Conservation (phyloP, 768 basidiomycete species). For the Lactifluus hygrophoroides region DNA sequence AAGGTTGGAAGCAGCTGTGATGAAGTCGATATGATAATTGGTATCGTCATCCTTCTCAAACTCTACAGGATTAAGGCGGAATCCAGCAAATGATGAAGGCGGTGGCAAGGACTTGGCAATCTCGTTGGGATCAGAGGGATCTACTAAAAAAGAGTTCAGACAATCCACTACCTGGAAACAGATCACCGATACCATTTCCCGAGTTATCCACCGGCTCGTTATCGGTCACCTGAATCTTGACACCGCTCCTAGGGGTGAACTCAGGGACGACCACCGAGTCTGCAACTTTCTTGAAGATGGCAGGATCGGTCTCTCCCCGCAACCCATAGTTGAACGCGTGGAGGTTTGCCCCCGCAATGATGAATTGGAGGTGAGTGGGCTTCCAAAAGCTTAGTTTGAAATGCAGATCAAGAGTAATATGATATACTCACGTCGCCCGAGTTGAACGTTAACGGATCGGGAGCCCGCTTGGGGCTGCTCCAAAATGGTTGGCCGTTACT, state of each 20-base stretch:
- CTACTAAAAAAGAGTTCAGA: slow-evolving; percentile 1
- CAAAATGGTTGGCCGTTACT: slow-evolving; percentile 95
- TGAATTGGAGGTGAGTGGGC: slow-evolving; percentile 80
- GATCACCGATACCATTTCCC: slow-evolving; percentile 28
- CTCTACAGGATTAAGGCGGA: slow-evolving; percentile 88
- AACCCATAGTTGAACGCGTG: slow-evolving; percentile 98
- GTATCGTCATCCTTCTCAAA: slow-evolving; percentile 99
- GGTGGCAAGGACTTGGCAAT: slow-evolving; percentile 67
- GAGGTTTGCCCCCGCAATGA: slow-evolving; percentile 90
- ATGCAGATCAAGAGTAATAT: background rate
- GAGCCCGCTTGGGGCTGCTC: slow-evolving; percentile 97
- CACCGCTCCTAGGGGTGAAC: slow-evolving; percentile 87
- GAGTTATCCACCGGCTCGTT: slow-evolving; percentile 67
- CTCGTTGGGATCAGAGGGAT: slow-evolving; percentile 36
- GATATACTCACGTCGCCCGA: slow-evolving; percentile 66
- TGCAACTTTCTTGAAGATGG: slow-evolving; percentile 74
- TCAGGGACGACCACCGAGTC: slow-evolving; percentile 80
- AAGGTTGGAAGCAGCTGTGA: slow-evolving; percentile 94
- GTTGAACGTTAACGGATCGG: slow-evolving; percentile 82
- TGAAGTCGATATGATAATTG: slow-evolving; percentile 98
- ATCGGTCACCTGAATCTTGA: slow-evolving; percentile 91
- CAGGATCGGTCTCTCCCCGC: slow-evolving; percentile 75
- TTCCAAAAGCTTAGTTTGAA: slow-evolving; percentile 27
- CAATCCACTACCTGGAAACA: background rate
- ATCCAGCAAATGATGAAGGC: slow-evolving; percentile 91